Evolutionary conservation across 345 rosid species (phyloP), one percentile per base, ranked within the genome.

Genomic region (Ailanthus altissimus): DNA sequence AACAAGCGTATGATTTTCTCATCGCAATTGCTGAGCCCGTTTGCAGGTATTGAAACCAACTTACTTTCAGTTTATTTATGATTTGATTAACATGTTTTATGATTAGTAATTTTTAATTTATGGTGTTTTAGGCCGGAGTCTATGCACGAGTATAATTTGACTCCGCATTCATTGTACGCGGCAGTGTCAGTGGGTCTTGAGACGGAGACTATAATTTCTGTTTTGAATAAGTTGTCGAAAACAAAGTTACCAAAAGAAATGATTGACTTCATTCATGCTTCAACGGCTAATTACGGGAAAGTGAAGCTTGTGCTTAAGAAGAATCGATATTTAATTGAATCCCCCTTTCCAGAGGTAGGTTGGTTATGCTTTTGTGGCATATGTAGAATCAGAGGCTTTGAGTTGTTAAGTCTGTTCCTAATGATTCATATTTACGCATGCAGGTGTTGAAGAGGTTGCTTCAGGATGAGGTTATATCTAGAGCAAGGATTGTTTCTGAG

Each of bases 21-120:
- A 93, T 96, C 54, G 97, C 99, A 49, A 93, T 96, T 26, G 98
- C 99, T 6, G 99, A 96, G 80, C 99, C 99, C 0, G 98, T 93
- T 85, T 96, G 99, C 97, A 96, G 99, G 99, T 95, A 66, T 54
- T 8, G 5, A 47, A 73, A 10, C 20, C 51, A 2, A 6, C 11
- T 47, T 18, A 0, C 2, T 61, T 61, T 21, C 7, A 5, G 14
- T 0, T 18, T 6, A 40, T 73, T 60, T 73, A 9, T 14, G 23
- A 46, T 12, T 28, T 74, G 46, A 60, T 16, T 60, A n/a, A 12
- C 25, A 18, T 76, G 58, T 14, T 61, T 0, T 20, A 4, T 63
- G 67, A 49, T 71, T 75, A 42, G 67, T 46, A 66, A 43, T 75
- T 56, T 73, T 77, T 1, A 4, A 25, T 43, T 67, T 59, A 5